Conservation (phyloP, 2,329 filamentous ascomycete genomes). For the Cercospora sp. region DNA sequence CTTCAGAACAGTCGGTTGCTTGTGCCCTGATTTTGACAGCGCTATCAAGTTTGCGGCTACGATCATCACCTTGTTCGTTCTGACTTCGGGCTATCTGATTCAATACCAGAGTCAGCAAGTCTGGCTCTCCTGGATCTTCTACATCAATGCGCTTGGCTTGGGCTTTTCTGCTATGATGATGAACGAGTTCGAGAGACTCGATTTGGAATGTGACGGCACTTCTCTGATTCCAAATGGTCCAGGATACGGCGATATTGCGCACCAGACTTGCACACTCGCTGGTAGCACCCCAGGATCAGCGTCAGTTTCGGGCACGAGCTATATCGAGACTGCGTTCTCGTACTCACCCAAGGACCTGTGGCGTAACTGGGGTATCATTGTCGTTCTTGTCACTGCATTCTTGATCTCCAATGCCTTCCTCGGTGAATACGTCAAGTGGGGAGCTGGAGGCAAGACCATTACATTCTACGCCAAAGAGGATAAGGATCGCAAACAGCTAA, state of each 20-base stretch:
- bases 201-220: constrained; percentile 66
- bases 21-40: constrained; percentile 80
- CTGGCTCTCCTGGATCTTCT: constrained; percentile 78
- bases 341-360: constrained; percentile 70
- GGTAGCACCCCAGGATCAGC: constrained; percentile 68
- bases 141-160: constrained; percentile 72
- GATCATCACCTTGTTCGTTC: constrained; percentile 77
- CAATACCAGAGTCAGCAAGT: constrained; percentile 73
- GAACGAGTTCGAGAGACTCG: constrained; percentile 74
- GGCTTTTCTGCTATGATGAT: constrained; percentile 79
- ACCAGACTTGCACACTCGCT: constrained; percentile 79
- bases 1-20: constrained; percentile 72
- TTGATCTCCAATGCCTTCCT: constrained; percentile 73
- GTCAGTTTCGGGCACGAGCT: constrained; percentile 65
- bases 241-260: constrained; percentile 67
- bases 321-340: constrained; percentile 67
- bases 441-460: constrained; percentile 76
- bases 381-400: constrained; percentile 74
- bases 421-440: constrained; percentile 75
- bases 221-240: constrained; percentile 72
- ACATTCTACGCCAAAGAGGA: constrained; percentile 74
- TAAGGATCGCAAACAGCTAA: constrained; percentile 65
- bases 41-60: constrained; percentile 78
- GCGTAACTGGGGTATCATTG: constrained; percentile 81
- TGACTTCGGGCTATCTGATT: constrained; percentile 81